A percentile compares a stretch with the other conserved stretches of the same genome.
Evolutionary conservation across 1,284 basidiomycete species (phyloP).

Genomic region (Ganoderma lingzhi): DNA sequence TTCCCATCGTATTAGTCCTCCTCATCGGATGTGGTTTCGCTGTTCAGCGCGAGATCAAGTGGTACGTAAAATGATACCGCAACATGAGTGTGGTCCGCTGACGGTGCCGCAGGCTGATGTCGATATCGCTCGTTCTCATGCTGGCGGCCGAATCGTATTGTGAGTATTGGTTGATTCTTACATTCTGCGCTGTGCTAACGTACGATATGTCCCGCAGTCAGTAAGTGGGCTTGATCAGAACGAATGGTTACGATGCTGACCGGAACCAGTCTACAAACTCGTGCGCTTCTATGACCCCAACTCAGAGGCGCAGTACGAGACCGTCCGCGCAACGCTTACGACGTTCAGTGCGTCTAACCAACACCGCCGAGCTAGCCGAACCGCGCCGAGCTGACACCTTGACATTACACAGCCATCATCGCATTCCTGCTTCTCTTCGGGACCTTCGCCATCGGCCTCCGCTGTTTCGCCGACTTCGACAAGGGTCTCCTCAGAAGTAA

Average conservation of each 20-base stretch:
- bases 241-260: constrained; percentile 4
- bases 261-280: constrained; percentile 74
- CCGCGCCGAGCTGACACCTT: background rate
- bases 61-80: constrained; percentile 48
- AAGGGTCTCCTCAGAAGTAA: constrained; percentile 76
- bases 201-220: constrained; percentile 48
- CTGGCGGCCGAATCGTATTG: constrained; percentile 77
- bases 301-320: constrained; percentile 61
- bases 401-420: constrained; percentile 60
- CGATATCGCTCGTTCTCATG: constrained; percentile 74
- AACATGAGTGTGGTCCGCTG: background rate
- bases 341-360: constrained; percentile 71
- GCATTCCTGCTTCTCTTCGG: constrained; percentile 76
- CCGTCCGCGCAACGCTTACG: constrained; percentile 79
- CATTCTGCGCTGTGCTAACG: background rate
- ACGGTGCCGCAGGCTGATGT: constrained; percentile 65
- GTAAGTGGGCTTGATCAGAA: constrained; percentile 46
- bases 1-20: constrained; percentile 78
- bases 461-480: constrained; percentile 83
- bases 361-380: background rate
- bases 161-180: constrained; percentile 46
- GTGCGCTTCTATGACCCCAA: constrained; percentile 76
- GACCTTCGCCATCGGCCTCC: constrained; percentile 77
- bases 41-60: constrained; percentile 81
- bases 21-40: constrained; percentile 74